A percentile compares a stretch with the other conserved stretches of the same genome.
phyloP scores from a whole-genome alignment of 768 basidiomycete genomes.

The Pholiota conissans region DNA sequence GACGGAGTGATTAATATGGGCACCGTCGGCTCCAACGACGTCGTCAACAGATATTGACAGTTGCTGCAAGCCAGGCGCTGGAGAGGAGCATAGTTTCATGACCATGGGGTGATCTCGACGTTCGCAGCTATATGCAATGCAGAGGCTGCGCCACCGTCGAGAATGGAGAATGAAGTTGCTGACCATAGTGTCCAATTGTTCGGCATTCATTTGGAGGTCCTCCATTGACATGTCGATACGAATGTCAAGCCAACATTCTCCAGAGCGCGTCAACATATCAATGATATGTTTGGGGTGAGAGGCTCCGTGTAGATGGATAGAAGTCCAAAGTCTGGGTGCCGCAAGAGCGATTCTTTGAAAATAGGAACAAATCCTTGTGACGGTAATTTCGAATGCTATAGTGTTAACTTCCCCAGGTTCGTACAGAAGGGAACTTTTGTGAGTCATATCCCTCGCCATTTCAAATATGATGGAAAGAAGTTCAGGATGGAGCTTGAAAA shows the following conservation, averaged over 20 bases:
- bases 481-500: slow-evolving; percentile 31
- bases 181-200: slow-evolving; percentile 22
- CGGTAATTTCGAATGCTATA: slow-evolving; percentile 35
- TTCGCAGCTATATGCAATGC: slow-evolving; percentile 29
- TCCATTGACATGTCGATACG: slow-evolving; percentile 25
- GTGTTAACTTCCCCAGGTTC: background rate
- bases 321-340: slow-evolving; percentile 41
- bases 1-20: slow-evolving; percentile 14
- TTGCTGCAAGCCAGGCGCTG: slow-evolving; percentile 35
- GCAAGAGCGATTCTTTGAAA: slow-evolving; percentile 39
- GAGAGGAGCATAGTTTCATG: slow-evolving; percentile 25
- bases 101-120: slow-evolving; percentile 25
- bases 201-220: slow-evolving; percentile 2
- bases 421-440: slow-evolving; percentile 13
- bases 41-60: slow-evolving; percentile 38
- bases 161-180: slow-evolving; percentile 30
- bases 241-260: slow-evolving; percentile 30
- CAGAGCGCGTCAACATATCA: slow-evolving; percentile 35
- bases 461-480: slow-evolving; percentile 33
- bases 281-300: slow-evolving; percentile 20
- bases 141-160: slow-evolving; percentile 36
- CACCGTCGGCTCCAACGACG: slow-evolving; percentile 20
- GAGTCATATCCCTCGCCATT: slow-evolving; percentile 23
- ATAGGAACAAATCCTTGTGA: slow-evolving; percentile 38
- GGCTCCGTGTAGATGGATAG: slow-evolving; percentile 27